Evolutionary conservation across 2,329 filamentous ascomycete genomes (phyloP).

Genomic region (Rhynchosporium agropyri): DNA sequence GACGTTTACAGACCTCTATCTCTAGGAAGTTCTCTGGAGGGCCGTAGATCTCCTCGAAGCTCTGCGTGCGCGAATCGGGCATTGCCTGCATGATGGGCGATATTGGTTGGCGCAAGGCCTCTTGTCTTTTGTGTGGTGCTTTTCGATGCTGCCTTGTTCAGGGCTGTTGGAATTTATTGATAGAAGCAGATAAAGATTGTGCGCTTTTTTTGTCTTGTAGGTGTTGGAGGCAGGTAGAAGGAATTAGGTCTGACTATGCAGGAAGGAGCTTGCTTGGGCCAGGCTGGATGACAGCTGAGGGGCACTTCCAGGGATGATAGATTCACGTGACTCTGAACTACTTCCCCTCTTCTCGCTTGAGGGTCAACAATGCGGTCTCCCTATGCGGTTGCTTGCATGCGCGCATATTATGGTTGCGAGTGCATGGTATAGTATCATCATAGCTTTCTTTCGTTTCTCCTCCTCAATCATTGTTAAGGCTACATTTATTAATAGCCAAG

Average conservation of each 20-base stretch:
- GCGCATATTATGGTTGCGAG: neutral
- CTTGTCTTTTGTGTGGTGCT: conserved; percentile 6
- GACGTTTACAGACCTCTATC: conserved; percentile 71
- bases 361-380: neutral
- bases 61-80: conserved; percentile 81
- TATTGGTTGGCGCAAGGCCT: conserved; percentile 27
- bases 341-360: conserved; percentile 11
- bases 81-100: conserved; percentile 59
- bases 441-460: neutral
- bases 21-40: conserved; percentile 98
- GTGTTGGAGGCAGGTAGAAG: neutral
- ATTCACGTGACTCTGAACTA: conserved; percentile 6
- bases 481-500: neutral
- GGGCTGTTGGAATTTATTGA: neutral
- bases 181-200: neutral
- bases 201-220: conserved; percentile 4
- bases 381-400: neutral
- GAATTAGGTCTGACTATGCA: conserved; percentile 5
- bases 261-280: conserved; percentile 9
- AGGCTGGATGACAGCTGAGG: neutral
- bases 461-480: neutral
- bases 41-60: conserved; percentile 98
- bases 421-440: neutral
- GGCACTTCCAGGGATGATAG: neutral
- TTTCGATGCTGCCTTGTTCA: conserved; percentile 10